A percentile compares a stretch with the other conserved stretches of the same genome.
phyloP scores from a whole-genome alignment of 331 rosid species.

The Telfairia occidentalis region DNA sequence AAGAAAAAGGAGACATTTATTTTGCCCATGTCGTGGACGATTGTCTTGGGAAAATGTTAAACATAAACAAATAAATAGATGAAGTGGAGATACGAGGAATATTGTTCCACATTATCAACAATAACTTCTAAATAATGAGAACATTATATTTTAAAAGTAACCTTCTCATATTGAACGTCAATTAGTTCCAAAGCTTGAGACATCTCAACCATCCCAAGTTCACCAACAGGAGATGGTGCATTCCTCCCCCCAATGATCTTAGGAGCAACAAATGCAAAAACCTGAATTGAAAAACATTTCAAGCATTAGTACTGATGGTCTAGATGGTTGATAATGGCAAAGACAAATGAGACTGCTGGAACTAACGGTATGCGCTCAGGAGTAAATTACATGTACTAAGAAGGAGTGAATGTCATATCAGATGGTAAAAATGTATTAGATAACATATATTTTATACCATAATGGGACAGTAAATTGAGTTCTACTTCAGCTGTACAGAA shows the following conservation, averaged over 20 bases:
- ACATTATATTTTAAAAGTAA: slow-evolving; percentile 4
- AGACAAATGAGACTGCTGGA: not conserved
- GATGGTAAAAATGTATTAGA: not conserved
- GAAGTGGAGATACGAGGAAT: not conserved
- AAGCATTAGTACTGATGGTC: not conserved
- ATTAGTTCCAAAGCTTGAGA: slow-evolving; percentile 73
- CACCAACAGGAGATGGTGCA: slow-evolving; percentile 94
- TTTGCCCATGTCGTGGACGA: not conserved
- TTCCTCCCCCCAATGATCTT: slow-evolving; percentile 84
- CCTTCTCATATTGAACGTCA: slow-evolving; percentile 84
- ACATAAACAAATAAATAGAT: not conserved
- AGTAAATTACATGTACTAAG: not conserved
- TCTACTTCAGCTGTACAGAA: not conserved
- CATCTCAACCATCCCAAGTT: slow-evolving; percentile 99
- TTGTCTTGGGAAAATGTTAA: not conserved
- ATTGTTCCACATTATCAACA: not conserved
- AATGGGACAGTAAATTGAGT: not conserved
- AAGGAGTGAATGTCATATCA: not conserved
- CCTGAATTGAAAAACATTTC: slow-evolving; percentile 30
- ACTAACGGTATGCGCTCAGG: not conserved
- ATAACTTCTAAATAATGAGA: not conserved
- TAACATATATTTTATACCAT: not conserved
- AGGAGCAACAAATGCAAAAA: slow-evolving; percentile 86
- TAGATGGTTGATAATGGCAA: not conserved
- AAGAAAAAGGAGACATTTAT: not conserved